These are phyloP conservation scores for Hypoxylon fuscum DNA, from an alignment of 495 filamentous ascomycete species.

Conservation along the genomic window DNA sequence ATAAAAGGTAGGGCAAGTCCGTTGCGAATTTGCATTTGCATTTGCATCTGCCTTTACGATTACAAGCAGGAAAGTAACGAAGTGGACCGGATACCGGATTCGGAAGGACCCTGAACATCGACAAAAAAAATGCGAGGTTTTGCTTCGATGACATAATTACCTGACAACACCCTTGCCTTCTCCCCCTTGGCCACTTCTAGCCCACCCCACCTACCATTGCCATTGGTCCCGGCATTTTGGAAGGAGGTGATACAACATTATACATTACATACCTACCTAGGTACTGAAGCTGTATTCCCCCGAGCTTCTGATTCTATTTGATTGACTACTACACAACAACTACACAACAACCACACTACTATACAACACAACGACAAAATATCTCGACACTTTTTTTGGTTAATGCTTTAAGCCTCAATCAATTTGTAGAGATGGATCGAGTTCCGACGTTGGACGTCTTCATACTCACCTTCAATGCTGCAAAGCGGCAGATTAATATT, in stretches of 20 bases:
- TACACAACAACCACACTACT: neutral
- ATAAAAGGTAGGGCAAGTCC: neutral
- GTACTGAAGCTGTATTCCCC: neutral
- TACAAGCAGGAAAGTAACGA: neutral
- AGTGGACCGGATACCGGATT: constrained; percentile 21
- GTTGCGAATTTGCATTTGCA: too few relatives aligned
- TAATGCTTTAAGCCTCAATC: neutral
- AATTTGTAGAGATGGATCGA: constrained; percentile 14
- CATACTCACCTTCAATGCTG: constrained; percentile 92
- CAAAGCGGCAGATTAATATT: constrained; percentile 68
- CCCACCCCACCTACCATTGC: neutral
- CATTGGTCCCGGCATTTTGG: neutral
- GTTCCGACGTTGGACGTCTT: constrained; percentile 64
- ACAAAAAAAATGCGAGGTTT: neutral
- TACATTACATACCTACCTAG: too few relatives aligned
- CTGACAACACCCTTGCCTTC: neutral
- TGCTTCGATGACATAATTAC: constrained; percentile 32
- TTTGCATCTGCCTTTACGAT: neutral
- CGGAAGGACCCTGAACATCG: constrained; percentile 37
- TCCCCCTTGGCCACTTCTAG: neutral
- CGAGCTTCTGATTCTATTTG: neutral
- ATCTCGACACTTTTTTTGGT: neutral
- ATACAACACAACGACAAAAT: neutral
- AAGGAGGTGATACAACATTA: constrained; percentile 8
- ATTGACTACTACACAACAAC: neutral